phyloP scores from a whole-genome alignment of 768 basidiomycete species.

The Kwoniella dejecticola region DNA sequence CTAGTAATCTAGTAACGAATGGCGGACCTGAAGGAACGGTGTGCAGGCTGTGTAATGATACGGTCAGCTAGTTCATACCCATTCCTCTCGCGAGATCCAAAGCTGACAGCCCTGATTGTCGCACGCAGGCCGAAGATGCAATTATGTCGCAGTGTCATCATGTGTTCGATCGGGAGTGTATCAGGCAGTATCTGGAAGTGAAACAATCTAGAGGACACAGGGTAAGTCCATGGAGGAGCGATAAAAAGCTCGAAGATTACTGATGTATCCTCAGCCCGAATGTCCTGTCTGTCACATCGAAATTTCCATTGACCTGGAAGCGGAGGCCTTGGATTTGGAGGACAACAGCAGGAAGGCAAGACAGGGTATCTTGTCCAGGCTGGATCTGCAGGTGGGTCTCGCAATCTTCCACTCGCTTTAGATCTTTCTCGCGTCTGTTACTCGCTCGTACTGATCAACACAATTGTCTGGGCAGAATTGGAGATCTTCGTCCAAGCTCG shows the following conservation, averaged over 20 bases:
- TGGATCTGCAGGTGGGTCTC: conserved; percentile 67
- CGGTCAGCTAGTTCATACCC: conserved; percentile 58
- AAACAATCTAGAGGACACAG: conserved; percentile 59
- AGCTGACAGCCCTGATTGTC: background rate
- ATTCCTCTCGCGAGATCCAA: background rate
- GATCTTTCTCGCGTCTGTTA: background rate
- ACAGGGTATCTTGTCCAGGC: conserved; percentile 90
- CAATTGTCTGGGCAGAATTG: conserved; percentile 64
- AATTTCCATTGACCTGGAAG: conserved; percentile 93
- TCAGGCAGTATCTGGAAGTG: conserved; percentile 84
- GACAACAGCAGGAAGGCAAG: conserved; percentile 62
- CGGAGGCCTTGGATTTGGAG: conserved; percentile 82
- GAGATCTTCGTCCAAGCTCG: conserved; percentile 96
- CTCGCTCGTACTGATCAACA: background rate
- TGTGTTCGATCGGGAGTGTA: conserved; percentile 94
- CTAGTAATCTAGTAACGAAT: conserved; percentile 61
- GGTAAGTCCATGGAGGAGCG: conserved; percentile 58
- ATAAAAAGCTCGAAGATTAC: background rate
- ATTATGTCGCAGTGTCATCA: conserved; percentile 91
- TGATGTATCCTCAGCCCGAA: conserved; percentile 63
- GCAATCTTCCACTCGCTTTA: background rate
- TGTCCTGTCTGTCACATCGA: conserved; percentile 94
- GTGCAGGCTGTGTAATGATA: conserved; percentile 93
- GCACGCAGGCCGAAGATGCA: conserved; percentile 73
- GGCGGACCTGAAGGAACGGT: conserved; percentile 72